Percentiles rank a stretch among this genome's conserved stretches.
Conservation (phyloP, 345 rosid species). For the Lepidium didymum region DNA sequence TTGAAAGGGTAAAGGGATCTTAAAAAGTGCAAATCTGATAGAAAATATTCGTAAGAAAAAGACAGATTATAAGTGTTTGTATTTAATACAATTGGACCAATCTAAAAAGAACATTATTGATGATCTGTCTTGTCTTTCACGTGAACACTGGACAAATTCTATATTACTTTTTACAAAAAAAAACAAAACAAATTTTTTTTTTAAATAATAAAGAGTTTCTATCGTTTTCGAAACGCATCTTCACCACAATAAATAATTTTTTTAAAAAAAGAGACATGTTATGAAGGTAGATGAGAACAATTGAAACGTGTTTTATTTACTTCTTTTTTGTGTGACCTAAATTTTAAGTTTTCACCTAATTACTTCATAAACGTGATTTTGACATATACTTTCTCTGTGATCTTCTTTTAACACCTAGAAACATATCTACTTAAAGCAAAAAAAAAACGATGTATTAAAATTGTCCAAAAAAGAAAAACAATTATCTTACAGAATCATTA, state of each 20-base stretch:
- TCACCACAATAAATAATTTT: not conserved
- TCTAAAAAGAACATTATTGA: constrained; percentile 4
- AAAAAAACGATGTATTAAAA: not conserved
- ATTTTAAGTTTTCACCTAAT: not conserved
- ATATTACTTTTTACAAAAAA: not conserved
- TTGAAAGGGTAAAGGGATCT: constrained; percentile 24
- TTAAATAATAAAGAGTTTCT: not conserved
- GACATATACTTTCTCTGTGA: not conserved
- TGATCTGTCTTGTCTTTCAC: constrained; percentile 14
- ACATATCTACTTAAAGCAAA: not conserved
- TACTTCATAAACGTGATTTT: not conserved
- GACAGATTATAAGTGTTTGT: constrained; percentile 5
- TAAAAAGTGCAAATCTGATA: not conserved
- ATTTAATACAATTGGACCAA: not conserved
- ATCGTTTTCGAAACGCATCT: not conserved
- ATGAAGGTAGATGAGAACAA: constrained; percentile 20
- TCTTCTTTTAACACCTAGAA: not conserved
- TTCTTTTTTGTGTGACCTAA: not conserved
- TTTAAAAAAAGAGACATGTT: not conserved
- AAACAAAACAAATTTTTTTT: not conserved
- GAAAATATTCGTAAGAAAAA: not conserved
- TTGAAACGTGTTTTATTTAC: constrained; percentile 20
- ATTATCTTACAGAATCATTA: not conserved
- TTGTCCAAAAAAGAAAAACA: not conserved
- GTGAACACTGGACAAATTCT: constrained; percentile 6